These are phyloP conservation scores for Leishmania martiniquensis DNA, from an alignment of 208 protist species.

Conservation along the genomic window DNA sequence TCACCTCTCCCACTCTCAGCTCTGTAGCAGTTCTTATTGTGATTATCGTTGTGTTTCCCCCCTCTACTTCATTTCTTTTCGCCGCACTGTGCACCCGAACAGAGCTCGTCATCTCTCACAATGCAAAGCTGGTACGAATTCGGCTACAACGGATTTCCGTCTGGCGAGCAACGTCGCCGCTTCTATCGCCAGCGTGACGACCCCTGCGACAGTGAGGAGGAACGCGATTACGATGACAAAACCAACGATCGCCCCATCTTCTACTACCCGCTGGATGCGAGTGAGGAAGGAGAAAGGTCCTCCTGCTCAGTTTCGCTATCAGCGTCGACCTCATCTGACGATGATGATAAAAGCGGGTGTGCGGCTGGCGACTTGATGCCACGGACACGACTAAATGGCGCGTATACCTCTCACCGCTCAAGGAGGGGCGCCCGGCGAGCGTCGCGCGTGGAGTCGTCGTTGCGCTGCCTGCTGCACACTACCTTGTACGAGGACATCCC, in stretches of 20 bases:
- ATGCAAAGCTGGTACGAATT: constrained; percentile 89
- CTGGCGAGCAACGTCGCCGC: constrained; percentile 69
- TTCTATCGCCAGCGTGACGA: constrained; percentile 89
- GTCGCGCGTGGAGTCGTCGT: constrained; percentile 9
- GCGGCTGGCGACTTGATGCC: background rate
- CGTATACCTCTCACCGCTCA: constrained; percentile 9
- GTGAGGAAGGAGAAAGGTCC: constrained; percentile 39
- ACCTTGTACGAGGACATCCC: constrained; percentile 42
- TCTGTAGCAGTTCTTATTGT: background rate
- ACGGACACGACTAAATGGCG: background rate
- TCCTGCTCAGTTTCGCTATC: constrained; percentile 9
- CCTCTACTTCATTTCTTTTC: background rate
- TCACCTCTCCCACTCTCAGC: background rate
- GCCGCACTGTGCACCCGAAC: background rate
- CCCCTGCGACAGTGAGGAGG: constrained; percentile 85
- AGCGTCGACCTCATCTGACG: background rate
- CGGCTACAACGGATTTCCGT: constrained; percentile 82
- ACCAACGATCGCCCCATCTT: constrained; percentile 65
- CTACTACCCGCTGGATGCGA: constrained; percentile 62
- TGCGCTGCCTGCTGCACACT: constrained; percentile 40
- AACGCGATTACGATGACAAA: constrained; percentile 73
- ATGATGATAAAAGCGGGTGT: constrained; percentile 8
- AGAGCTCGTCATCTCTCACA: background rate
- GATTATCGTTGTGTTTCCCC: background rate
- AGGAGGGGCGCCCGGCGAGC: background rate